Evolutionary conservation across 306 rosid genomes (phyloP), one percentile per base, ranked within the genome.

Genomic region (Inga oerstediana): DNA sequence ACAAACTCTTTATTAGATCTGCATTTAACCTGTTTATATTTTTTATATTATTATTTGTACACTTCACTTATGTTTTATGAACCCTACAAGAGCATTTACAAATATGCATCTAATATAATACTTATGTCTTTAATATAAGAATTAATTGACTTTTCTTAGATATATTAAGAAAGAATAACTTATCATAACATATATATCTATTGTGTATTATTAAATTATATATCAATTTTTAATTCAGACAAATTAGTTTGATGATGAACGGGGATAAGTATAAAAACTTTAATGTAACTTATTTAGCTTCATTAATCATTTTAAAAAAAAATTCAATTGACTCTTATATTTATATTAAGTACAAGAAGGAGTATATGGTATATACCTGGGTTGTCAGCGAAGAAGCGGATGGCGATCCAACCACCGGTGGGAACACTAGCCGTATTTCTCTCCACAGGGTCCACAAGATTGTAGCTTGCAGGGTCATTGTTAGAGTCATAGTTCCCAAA

Each of bases 311-410:
- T 32, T 3, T 32, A 32, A 2, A 32, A 32, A 32, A 32, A 32
- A 32, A 32, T 32, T 32, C 3, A 32, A 32, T 32, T 27, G 30
- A 0, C 1, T 27, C 27, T n/a, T n/a, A n/a, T n/a, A n/a, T 24
- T 27, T 37, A 37, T 37, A 37, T 37, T 37, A 37, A 37, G 0
- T 1, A 37, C 1, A 0, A 5, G 0, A 37, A 6, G 8, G 43
- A 39, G 34, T 32, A 32, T 32, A 32, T 51, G 8, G 8, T 1
- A 19, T 19, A 15, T 68, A 94, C 98, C 98, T 84, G 97, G 97
- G 68, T 94, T 94, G 48, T 94, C 97, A 0, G 98, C 94, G 0
- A 85, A 46, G 83, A 94, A 94, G 4, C 97, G 91, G 80, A 94
- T 10, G 14, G 93, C 97, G 49, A 91, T 12, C 98, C 98, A 94